Conservation (phyloP, 2,329 filamentous ascomycete species). For the Ophiosphaerella herpotricha region DNA sequence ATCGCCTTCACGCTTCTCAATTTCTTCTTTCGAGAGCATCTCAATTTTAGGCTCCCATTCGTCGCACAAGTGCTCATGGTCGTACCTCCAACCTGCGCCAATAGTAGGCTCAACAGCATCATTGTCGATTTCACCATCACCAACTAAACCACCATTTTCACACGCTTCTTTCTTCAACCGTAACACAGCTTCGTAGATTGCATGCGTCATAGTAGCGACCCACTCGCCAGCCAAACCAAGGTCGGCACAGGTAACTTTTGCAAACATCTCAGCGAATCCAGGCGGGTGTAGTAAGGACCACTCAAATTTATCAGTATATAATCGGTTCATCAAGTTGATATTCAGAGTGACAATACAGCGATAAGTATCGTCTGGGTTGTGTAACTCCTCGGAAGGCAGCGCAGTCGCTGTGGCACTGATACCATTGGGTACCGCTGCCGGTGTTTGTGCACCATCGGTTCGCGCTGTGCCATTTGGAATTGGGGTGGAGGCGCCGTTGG, state of each 20-base stretch:
- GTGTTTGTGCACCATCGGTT: slow-evolving; percentile 50
- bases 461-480: slow-evolving; percentile 53
- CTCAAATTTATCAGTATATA: slow-evolving; percentile 97
- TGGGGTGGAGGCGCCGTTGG: slow-evolving; percentile 62
- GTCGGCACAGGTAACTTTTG: slow-evolving; percentile 89
- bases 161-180: slow-evolving; percentile 95
- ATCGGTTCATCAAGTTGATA: slow-evolving; percentile 85
- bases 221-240: slow-evolving; percentile 89
- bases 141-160: slow-evolving; percentile 84
- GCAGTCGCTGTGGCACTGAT: slow-evolving; percentile 73
- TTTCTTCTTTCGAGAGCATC: slow-evolving; percentile 86
- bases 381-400: slow-evolving; percentile 68
- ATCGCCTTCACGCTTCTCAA: slow-evolving; percentile 94
- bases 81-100: slow-evolving; percentile 95
- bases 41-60: slow-evolving; percentile 60
- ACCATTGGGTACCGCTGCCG: slow-evolving; percentile 55
- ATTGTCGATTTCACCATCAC: slow-evolving; percentile 79
- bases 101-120: slow-evolving; percentile 74
- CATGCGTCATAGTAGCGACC: slow-evolving; percentile 91
- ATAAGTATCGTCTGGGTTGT: slow-evolving; percentile 92
- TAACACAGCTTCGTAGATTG: slow-evolving; percentile 93
- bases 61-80: slow-evolving; percentile 78
- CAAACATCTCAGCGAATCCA: slow-evolving; percentile 89
- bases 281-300: slow-evolving; percentile 94
- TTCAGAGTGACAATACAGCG: slow-evolving; percentile 89